A percentile compares a stretch with the other conserved stretches of the same genome.
phyloP scores from a whole-genome alignment of 495 filamentous ascomycete species.

The Geoglossum glabrum region DNA sequence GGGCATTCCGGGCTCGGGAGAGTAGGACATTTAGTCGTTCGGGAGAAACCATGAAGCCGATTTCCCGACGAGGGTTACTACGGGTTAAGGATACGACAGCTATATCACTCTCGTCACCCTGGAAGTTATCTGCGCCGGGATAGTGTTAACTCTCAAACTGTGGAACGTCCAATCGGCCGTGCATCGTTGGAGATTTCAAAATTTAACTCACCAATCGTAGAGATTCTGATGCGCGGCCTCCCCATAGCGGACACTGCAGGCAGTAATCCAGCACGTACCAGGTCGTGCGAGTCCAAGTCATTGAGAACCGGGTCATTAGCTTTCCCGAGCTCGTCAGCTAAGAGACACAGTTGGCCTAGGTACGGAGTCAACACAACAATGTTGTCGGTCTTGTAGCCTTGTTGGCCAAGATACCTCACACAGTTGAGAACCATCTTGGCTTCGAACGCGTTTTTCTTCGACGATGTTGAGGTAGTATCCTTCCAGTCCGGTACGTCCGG shows the following conservation, averaged over 20 bases:
- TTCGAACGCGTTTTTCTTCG: conserved; percentile 47
- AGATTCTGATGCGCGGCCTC: conserved; percentile 34
- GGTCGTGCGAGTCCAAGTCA: conserved; percentile 48
- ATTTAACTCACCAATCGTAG: conserved; percentile 40
- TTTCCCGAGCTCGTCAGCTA: conserved; percentile 31
- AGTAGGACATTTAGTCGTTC: conserved; percentile 55
- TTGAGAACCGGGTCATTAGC: conserved; percentile 42
- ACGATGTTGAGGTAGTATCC: neutral
- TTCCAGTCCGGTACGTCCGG: conserved; percentile 12
- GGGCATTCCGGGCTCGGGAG: conserved; percentile 42
- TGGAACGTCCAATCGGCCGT: neutral
- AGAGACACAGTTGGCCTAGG: conserved; percentile 41
- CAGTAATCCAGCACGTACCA: conserved; percentile 42
- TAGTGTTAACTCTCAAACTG: neutral
- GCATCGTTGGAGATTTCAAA: neutral
- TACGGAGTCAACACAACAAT: conserved; percentile 61
- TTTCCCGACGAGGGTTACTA: conserved; percentile 41
- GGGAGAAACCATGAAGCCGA: conserved; percentile 54
- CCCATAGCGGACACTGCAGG: conserved; percentile 27
- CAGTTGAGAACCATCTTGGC: conserved; percentile 44
- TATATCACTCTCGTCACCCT: conserved; percentile 63
- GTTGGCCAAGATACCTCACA: conserved; percentile 53
- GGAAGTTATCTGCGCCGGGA: conserved; percentile 44
- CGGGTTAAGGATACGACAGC: conserved; percentile 47
- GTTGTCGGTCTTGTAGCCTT: conserved; percentile 48